These are phyloP conservation scores for Leccinum colubrinum DNA, from an alignment of 1,284 basidiomycete species.

Conservation along the genomic window DNA sequence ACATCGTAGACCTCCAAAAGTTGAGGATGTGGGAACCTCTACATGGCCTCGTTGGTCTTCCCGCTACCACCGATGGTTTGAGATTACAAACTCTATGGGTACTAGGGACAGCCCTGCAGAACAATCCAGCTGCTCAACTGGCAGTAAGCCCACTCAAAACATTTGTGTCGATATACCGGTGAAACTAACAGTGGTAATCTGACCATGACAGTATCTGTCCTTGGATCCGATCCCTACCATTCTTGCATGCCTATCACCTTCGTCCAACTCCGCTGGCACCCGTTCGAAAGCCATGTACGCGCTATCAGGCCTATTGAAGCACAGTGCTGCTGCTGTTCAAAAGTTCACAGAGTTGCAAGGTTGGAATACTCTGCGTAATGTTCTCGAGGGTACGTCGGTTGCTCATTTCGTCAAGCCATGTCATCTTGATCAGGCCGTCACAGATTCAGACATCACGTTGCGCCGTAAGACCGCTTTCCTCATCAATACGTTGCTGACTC, in stretches of 20 bases:
- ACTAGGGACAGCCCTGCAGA: slow-evolving; percentile 91
- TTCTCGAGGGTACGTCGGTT: slow-evolving; percentile 57
- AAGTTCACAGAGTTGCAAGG: slow-evolving; percentile 61
- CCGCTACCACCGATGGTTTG: slow-evolving; percentile 57
- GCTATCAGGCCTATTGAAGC: slow-evolving; percentile 83
- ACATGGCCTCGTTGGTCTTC: slow-evolving; percentile 60
- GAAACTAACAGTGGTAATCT: slow-evolving; percentile 1
- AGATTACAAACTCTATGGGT: slow-evolving; percentile 86
- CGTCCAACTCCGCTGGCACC: slow-evolving; percentile 46
- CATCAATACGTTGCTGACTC: slow-evolving; percentile 74
- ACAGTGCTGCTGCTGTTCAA: slow-evolving; percentile 69
- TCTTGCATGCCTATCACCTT: slow-evolving; percentile 60
- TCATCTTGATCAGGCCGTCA: slow-evolving; percentile 3
- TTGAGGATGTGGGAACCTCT: slow-evolving; percentile 88
- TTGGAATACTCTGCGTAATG: slow-evolving; percentile 64
- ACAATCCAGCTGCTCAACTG: slow-evolving; percentile 89
- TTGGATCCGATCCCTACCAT: slow-evolving; percentile 69
- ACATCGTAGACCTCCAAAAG: slow-evolving; percentile 68
- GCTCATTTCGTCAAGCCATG: slow-evolving; percentile 1
- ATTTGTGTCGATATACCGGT: background rate
- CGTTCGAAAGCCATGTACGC: slow-evolving; percentile 88
- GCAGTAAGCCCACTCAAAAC: slow-evolving; percentile 52
- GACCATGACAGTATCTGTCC: slow-evolving; percentile 60
- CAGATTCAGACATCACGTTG: slow-evolving; percentile 77
- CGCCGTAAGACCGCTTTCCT: slow-evolving; percentile 88